phyloP scores from a whole-genome alignment of 345 rosid species.

The Lenwebbia sp. region DNA sequence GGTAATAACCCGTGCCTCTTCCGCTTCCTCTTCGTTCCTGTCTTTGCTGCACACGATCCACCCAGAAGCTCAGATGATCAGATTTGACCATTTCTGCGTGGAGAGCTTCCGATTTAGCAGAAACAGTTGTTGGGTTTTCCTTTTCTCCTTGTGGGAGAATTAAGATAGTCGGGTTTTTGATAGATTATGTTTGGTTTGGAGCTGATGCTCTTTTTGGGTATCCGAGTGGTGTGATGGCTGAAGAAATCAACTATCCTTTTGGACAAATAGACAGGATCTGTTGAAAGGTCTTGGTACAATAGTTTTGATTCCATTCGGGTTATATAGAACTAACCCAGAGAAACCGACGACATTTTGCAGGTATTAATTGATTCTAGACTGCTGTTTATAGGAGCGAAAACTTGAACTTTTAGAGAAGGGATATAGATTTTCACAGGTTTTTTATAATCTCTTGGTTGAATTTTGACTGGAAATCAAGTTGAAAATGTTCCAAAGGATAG shows the following conservation, averaged over 20 bases:
- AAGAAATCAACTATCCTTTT: not conserved
- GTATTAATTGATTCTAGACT: not conserved
- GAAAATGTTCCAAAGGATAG: conserved; percentile 13
- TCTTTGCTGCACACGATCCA: not conserved
- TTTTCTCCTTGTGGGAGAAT: not conserved
- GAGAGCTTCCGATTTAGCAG: not conserved
- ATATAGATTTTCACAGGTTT: not conserved
- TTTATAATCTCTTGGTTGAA: not conserved
- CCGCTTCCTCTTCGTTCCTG: not conserved
- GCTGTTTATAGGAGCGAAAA: not conserved
- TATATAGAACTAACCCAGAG: not conserved
- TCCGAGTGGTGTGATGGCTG: not conserved
- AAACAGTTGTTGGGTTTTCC: not conserved
- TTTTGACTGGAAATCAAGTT: not conserved
- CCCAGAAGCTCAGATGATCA: not conserved
- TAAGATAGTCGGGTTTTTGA: not conserved
- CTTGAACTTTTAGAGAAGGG: not conserved
- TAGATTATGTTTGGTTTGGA: not conserved
- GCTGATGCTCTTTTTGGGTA: not conserved
- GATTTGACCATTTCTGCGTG: not conserved
- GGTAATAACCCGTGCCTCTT: not conserved
- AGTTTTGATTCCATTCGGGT: not conserved
- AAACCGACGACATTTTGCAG: not conserved
- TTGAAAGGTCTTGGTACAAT: not conserved
- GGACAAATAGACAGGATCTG: not conserved